Evolutionary conservation across 2,329 filamentous ascomycete genomes (phyloP).

Genomic region (Ampelomyces quisqualis): DNA sequence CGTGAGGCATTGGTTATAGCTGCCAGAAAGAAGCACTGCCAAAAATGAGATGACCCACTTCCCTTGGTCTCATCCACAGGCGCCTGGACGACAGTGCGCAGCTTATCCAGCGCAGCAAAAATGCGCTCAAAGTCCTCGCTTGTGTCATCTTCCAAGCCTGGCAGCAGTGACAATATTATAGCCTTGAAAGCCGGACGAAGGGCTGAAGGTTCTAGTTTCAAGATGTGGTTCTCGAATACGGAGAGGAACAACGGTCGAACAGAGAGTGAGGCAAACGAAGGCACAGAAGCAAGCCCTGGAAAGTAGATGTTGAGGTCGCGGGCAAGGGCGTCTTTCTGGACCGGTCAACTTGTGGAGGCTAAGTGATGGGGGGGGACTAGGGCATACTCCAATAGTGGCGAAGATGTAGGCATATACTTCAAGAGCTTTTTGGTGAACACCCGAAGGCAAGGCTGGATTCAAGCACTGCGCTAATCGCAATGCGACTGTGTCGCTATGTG

Average conservation of each 20-base stretch:
- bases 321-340: conserved; percentile 68
- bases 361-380: background rate
- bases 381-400: conserved; percentile 69
- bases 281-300: conserved; percentile 81
- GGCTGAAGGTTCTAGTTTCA: conserved; percentile 67
- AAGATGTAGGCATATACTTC: conserved; percentile 94
- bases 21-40: conserved; percentile 95
- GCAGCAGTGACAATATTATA: conserved; percentile 82
- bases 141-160: conserved; percentile 91
- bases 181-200: conserved; percentile 88
- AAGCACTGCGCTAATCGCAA: conserved; percentile 93
- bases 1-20: conserved; percentile 86
- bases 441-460: conserved; percentile 88
- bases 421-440: conserved; percentile 94
- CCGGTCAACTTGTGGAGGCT: conserved; percentile 23
- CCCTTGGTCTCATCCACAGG: conserved; percentile 51
- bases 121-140: conserved; percentile 96
- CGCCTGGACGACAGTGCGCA: conserved; percentile 66
- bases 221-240: conserved; percentile 77
- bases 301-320: conserved; percentile 84
- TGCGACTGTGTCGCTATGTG: conserved; percentile 78
- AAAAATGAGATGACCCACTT: conserved; percentile 81
- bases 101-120: conserved; percentile 71
- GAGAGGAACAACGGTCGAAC: conserved; percentile 84
- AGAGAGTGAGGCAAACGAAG: conserved; percentile 92